These are phyloP conservation scores for Saccharomyces paradoxus DNA, from an alignment of 805 yeast species.

Conservation along the genomic window DNA sequence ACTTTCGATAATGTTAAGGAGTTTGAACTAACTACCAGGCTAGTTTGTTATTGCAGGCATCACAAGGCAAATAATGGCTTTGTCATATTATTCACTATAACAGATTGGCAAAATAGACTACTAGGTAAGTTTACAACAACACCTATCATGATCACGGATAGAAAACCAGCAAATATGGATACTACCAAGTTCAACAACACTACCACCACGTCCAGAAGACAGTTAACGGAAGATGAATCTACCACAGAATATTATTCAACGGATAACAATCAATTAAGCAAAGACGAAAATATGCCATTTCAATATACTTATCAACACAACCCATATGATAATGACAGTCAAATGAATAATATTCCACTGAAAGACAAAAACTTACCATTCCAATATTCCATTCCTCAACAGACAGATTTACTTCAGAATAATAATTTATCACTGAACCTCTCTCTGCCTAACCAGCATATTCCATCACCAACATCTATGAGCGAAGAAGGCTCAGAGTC, in stretches of 20 bases:
- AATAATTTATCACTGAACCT: background rate
- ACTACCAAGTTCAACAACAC: background rate
- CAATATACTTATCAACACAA: background rate
- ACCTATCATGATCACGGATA: constrained; percentile 86
- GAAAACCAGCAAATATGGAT: constrained; percentile 50
- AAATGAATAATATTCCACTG: background rate
- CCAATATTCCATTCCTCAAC: background rate
- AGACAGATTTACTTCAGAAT: background rate
- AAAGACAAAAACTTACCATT: background rate
- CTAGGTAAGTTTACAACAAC: constrained; percentile 66
- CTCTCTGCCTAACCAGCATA: constrained; percentile 5
- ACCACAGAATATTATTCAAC: background rate
- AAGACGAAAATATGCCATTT: background rate
- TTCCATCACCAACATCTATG: constrained; percentile 55
- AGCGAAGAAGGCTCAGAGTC: constrained; percentile 54
- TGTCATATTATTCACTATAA: constrained; percentile 58
- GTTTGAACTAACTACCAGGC: constrained; percentile 55
- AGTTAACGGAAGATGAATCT: background rate
- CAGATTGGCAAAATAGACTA: constrained; percentile 50
- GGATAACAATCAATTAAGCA: background rate
- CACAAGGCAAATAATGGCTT: constrained; percentile 87
- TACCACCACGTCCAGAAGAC: background rate
- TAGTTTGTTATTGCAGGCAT: constrained; percentile 94
- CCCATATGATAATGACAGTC: background rate
- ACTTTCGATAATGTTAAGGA: constrained; percentile 2